Evolutionary conservation across 116 monocot species (phyloP), one percentile per base, ranked within the genome.

Genomic region (Zostera marina): DNA sequence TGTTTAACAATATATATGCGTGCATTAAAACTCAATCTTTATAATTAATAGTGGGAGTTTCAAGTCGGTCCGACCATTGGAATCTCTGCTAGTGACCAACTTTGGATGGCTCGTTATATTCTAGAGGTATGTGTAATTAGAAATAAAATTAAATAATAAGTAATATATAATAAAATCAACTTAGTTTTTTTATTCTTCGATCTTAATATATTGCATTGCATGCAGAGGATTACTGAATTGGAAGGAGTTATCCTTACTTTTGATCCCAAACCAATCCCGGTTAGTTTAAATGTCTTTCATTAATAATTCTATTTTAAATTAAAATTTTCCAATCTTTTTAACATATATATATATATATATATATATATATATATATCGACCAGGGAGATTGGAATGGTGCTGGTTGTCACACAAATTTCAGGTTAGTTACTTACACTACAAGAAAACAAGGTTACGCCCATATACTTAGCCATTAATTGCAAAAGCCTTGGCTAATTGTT

Each of bases 371-470:
- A n/a, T n/a, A n/a, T n/a, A n/a, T n/a, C n/a, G n/a, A n/a, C n/a
- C 52, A 91, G 85, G 91, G 91, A 66, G 91, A 91, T 65, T 85
- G 91, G 91, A 91, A 91, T 56, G 91, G 91, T 67, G 91, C 91
- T 54, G 91, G 91, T 25, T 91, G 91, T 22, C 91, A 91, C 56
- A 91, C 91, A 47, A 91, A 91, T 42, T 91, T 66, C 82, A 91
- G 91, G 91, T 91, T 11, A 17, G 15, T 26, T 46, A 11, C 11
- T 19, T 9, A 12, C 16, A 39, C 1, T 44, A 24, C 13, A 43
- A 42, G n/a, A n/a, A n/a, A n/a, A n/a, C n/a, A n/a, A n/a, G n/a
- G n/a, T n/a, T n/a, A n/a, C n/a, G n/a, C n/a, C n/a, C n/a, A n/a
- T n/a, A n/a, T n/a, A n/a, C n/a, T n/a, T n/a, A n/a, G n/a, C n/a